Evolutionary conservation across 768 basidiomycete genomes (phyloP).

Genomic region (Russula sp.): DNA sequence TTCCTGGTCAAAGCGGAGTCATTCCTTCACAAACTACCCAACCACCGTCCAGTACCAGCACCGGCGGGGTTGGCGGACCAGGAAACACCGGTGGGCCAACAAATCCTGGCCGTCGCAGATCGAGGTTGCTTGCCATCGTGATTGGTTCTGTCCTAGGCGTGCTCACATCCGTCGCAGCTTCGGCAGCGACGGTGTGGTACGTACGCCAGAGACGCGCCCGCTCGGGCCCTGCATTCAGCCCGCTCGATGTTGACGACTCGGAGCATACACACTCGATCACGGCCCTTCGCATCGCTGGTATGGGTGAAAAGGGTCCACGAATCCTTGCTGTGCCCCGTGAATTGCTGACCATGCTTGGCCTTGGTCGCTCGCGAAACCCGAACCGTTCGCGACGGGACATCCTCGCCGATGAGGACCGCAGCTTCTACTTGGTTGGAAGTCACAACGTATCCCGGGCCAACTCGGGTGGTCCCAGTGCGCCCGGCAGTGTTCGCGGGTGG

Average conservation of each 20-base stretch:
- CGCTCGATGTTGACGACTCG: conserved; percentile 32
- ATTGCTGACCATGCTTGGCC: conserved; percentile 34
- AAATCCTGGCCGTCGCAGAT: not conserved
- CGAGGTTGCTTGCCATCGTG: conserved; percentile 42
- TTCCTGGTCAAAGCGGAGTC: conserved; percentile 14
- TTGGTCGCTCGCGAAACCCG: conserved; percentile 12
- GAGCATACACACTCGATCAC: conserved; percentile 31
- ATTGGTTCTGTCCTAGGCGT: conserved; percentile 59
- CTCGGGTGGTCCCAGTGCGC: conserved; percentile 7
- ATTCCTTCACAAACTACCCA: conserved; percentile 10
- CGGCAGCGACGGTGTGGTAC: conserved; percentile 40
- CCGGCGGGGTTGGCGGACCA: conserved; percentile 11
- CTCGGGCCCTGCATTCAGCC: conserved; percentile 27
- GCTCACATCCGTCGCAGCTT: conserved; percentile 46
- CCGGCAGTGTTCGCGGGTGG: conserved; percentile 9
- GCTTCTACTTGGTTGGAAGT: conserved; percentile 27
- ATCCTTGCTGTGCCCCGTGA: conserved; percentile 24
- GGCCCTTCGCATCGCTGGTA: conserved; percentile 23
- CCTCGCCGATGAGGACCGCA: conserved; percentile 70
- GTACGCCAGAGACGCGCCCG: conserved; percentile 33
- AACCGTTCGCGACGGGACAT: conserved; percentile 52
- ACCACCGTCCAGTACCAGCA: conserved; percentile 16
- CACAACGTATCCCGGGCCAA: conserved; percentile 26
- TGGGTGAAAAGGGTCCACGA: conserved; percentile 25
- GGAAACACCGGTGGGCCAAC: conserved; percentile 5